These are phyloP conservation scores for Linum lewisii DNA, from an alignment of 345 rosid species.

Conservation along the genomic window DNA sequence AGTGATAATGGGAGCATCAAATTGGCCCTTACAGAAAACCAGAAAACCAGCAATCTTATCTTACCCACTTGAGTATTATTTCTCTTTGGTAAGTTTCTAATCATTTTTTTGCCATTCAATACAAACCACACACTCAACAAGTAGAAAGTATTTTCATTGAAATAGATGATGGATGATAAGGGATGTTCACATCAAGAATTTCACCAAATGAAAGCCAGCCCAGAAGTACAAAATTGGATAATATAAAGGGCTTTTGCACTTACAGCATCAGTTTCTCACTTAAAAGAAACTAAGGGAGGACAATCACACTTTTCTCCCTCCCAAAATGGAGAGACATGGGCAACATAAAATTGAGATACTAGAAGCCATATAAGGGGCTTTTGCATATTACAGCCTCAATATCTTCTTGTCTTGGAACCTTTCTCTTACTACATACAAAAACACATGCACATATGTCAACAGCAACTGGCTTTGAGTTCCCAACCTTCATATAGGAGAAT, in stretches of 20 bases:
- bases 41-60: not conserved
- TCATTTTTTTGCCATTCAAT: not conserved
- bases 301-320: no score
- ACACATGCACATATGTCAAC: slow-evolving; percentile 14
- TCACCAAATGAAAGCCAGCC: not conserved
- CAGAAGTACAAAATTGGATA: slow-evolving; percentile 3
- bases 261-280: slow-evolving; percentile 20
- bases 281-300: slow-evolving; percentile 17
- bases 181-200: slow-evolving; percentile 4
- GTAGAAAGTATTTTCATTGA: not conserved
- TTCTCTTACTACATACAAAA: slow-evolving; percentile 23
- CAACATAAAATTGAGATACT: slow-evolving; percentile 6
- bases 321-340: slow-evolving; percentile 26
- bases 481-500: not conserved
- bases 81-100: not conserved
- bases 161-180: not conserved
- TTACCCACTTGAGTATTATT: not conserved
- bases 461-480: slow-evolving; percentile 29
- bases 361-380: no score
- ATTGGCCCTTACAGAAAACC: no score
- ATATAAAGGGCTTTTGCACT: slow-evolving; percentile 3
- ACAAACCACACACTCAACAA: slow-evolving; percentile 1
- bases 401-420: slow-evolving; percentile 14
- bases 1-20: no score
- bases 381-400: no score